A percentile compares a stretch with the other conserved stretches of the same genome.
These are phyloP conservation scores for Globisporangium echinulatum DNA, from an alignment of 352 stramenopile genomes.

Conservation along the genomic window DNA sequence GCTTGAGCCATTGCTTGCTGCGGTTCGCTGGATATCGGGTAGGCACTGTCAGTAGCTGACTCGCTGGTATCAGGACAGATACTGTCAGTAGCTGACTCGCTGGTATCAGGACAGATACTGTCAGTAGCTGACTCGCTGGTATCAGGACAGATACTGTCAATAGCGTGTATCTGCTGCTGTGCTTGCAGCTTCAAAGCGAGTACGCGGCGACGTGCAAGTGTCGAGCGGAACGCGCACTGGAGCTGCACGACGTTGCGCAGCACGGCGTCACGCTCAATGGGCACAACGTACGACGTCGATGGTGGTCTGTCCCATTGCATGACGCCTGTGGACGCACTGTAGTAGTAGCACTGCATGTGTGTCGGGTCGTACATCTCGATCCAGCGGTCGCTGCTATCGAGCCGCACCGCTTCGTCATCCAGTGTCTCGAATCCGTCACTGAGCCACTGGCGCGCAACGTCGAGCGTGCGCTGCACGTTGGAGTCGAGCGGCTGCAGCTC, in stretches of 20 bases:
- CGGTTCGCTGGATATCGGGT: background rate
- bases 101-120: too few species aligned
- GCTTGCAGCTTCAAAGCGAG: constrained; percentile 21
- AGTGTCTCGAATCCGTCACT: constrained; percentile 21
- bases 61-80: background rate
- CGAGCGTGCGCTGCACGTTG: constrained; percentile 18
- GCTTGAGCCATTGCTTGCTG: constrained; percentile 17
- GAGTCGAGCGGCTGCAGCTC: constrained; percentile 19
- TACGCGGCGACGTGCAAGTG: constrained; percentile 35
- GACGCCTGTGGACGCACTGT: constrained; percentile 30
- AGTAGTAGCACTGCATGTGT: constrained; percentile 45
- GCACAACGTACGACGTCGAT: constrained; percentile 16
- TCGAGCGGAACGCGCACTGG: constrained; percentile 44
- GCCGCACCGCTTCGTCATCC: constrained; percentile 19
- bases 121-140: constrained; percentile 10
- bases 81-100: constrained; percentile 9
- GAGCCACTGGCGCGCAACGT: constrained; percentile 18
- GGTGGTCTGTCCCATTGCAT: constrained; percentile 33
- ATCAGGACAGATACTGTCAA: background rate
- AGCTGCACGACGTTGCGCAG: constrained; percentile 35
- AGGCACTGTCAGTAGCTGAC: constrained; percentile 4
- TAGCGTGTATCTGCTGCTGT: background rate
- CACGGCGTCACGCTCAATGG: constrained; percentile 32
- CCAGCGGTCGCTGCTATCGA: constrained; percentile 30
- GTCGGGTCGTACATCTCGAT: constrained; percentile 47